Base-by-base conservation (phyloP, 1,139 yeast species). In the Sugiyamaella xylanicola region DNA sequence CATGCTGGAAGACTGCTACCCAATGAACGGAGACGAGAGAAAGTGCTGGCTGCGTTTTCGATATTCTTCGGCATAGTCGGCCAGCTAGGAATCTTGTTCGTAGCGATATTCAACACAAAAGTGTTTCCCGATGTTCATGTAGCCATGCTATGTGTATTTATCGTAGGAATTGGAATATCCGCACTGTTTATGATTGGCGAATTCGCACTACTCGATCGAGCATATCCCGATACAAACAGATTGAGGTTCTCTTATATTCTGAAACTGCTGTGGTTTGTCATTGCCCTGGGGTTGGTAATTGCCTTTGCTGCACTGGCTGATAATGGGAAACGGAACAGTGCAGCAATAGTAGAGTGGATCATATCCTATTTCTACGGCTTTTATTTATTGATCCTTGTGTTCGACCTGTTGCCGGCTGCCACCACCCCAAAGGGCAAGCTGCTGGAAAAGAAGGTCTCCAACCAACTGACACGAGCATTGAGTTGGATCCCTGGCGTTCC, bases 341-440 rank as follows among this genome's bases (percentile, higher is more conserved):
- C 82, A 2, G 74, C 87, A 0, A 74, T 74, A 15, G 84, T 87
- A 69, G 98, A 92, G 71, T 92, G 98, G 97, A 67, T 83, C 7
- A 72, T 91, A 47, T 85, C 92, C 5, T 92, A 85, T 72, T 86
- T 89, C 84, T 91, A 88, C 68, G 95, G 96, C 8, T 68, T 86
- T 39, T 77, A 87, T 59, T 80, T 86, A 64, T 69, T 86, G 8
- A 74, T 86, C 59, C 79, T 93, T 73, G 74, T 86, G 1, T 77
- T 82, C 62, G 97, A 92, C 68, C 78, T 91, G 64, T 79, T 80
- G 66, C 87, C 92, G 0, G 68, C 68, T 4, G 63, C 62, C 17
- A 56, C 47, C 20, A 63, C 64, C 9, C 45, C 45, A 13, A 60
- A 60, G 51, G 67, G 68, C 20, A 56, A 60, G 29, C 45, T 63